Percentiles rank a stretch among this genome's conserved stretches.
phyloP scores from a whole-genome alignment of 1,284 basidiomycete species.

The Pseudozyma tsukubaensis region DNA sequence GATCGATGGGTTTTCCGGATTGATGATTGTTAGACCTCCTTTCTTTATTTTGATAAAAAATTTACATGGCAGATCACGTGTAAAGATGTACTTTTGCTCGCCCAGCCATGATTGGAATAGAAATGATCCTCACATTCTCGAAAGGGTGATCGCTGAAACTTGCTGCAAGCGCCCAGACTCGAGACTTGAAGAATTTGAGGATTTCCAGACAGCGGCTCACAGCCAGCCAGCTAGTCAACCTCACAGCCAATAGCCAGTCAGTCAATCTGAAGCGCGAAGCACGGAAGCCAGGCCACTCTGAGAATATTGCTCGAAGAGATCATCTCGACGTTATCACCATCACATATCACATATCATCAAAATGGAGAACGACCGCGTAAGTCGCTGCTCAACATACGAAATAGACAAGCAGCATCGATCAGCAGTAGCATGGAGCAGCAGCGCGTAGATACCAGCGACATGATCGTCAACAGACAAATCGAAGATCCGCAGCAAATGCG shows the following conservation, averaged over 20 bases:
- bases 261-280: neutral
- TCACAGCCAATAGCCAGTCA: too few species aligned
- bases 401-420: slow-evolving; percentile 34
- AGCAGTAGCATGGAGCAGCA: slow-evolving; percentile 27
- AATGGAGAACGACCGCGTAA: slow-evolving; percentile 72
- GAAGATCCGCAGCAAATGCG: neutral
- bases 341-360: slow-evolving; percentile 56
- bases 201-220: too few species aligned
- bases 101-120: too few species aligned
- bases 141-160: too few species aligned
- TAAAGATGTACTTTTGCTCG: too few species aligned
- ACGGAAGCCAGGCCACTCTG: slow-evolving; percentile 2
- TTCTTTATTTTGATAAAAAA: too few species aligned
- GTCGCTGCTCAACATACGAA: slow-evolving; percentile 27
- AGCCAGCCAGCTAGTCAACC: neutral
- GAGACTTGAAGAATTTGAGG: too few species aligned
- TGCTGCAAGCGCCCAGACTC: too few species aligned
- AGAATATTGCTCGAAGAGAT: neutral
- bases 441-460: slow-evolving; percentile 4
- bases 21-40: too few species aligned
- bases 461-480: neutral
- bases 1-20: too few species aligned
- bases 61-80: too few species aligned
- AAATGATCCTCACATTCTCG: too few species aligned
- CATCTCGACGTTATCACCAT: slow-evolving; percentile 37